Percentiles rank a stretch among this genome's conserved stretches.
Conservation (phyloP, 2,329 filamentous ascomycete species). For the Sporothrix schenckii region DNA sequence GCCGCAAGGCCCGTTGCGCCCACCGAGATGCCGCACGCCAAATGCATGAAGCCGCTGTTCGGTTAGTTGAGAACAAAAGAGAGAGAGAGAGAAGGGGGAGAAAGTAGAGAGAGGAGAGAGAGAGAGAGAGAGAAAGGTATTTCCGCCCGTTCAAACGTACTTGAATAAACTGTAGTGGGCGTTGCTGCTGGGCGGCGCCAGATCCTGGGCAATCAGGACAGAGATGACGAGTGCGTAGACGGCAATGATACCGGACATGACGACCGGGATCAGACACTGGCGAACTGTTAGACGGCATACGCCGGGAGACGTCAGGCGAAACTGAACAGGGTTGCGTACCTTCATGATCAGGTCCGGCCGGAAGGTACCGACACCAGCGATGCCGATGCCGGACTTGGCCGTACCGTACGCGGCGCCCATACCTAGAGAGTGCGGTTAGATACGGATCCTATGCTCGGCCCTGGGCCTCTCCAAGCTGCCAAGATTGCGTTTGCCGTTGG, state of each 20-base stretch:
- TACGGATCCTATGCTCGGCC: no score
- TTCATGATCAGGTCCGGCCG: slow-evolving; percentile 90
- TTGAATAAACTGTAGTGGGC: slow-evolving; percentile 79
- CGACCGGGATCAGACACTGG: slow-evolving; percentile 80
- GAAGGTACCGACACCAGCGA: slow-evolving; percentile 82
- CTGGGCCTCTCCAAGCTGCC: not conserved
- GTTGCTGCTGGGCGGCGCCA: slow-evolving; percentile 68
- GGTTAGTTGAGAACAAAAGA: slow-evolving; percentile 34
- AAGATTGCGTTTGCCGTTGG: slow-evolving; percentile 35
- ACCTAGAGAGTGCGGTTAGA: slow-evolving; percentile 44
- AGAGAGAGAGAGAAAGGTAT: no score
- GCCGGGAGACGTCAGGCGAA: not conserved
- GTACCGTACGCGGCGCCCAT: slow-evolving; percentile 83
- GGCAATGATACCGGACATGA: slow-evolving; percentile 99
- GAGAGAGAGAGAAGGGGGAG: not conserved
- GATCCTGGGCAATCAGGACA: slow-evolving; percentile 90
- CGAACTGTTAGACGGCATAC: not conserved
- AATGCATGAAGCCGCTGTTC: slow-evolving; percentile 82
- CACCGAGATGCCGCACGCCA: slow-evolving; percentile 86
- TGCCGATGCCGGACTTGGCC: slow-evolving; percentile 85
- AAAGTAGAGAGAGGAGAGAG: not conserved
- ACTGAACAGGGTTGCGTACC: slow-evolving; percentile 51
- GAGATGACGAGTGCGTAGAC: slow-evolving; percentile 97
- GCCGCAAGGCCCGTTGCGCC: slow-evolving; percentile 91
- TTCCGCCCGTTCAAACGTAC: slow-evolving; percentile 50